Evolutionary conservation across 2,329 filamentous ascomycete genomes (phyloP), one percentile per base, ranked within the genome.

Genomic region (Pseudopyrenochaeta lycopersici): DNA sequence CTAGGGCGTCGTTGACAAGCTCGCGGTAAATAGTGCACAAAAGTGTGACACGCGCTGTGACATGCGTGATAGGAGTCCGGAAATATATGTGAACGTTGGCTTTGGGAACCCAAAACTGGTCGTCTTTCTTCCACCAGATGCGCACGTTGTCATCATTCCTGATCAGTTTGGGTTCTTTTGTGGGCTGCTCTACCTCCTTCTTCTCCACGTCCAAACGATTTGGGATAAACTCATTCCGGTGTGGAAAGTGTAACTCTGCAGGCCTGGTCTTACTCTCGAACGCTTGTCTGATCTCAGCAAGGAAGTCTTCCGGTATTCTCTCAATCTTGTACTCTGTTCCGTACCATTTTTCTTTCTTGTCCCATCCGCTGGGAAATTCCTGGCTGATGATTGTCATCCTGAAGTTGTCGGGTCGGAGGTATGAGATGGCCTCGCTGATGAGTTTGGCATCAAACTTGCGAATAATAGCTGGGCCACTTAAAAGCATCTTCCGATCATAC

Each of bases 101-200:
- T 75, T 96, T 97, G 7, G 95, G 95, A 9, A 98, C 95, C 93
- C 94, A 98, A 77, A 98, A 99, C 0, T 89, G 92, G 66, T 99
- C 95, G 68, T 99, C 95, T 78, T 98, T 98, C 81, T 99, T 99
- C 82, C 88, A 97, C 95, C 95, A 99, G 2, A 91, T 89, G 27
- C 93, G 88, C 1, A 91, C 88, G 30, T 87, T 80, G 5, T 88
- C 83, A 63, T 97, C 94, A 66, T 96, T 92, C 62, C 93, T 88
- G 58, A 99, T 89, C 20, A 99, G 82, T 56, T 88, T 89, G 0
- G 95, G 95, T 0, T 87, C 82, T 49, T 90, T 84, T 0, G 88
- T 81, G 1, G 92, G 90, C 63, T 90, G 85, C 21, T 86, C 82
- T n/a, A 95, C 84, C 31, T 96, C 91, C 76, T 92, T 96, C 82